Evolutionary conservation across 2,329 filamentous ascomycete genomes (phyloP), one percentile per base, ranked within the genome.

Genomic region (Ophiosphaerella korrae): DNA sequence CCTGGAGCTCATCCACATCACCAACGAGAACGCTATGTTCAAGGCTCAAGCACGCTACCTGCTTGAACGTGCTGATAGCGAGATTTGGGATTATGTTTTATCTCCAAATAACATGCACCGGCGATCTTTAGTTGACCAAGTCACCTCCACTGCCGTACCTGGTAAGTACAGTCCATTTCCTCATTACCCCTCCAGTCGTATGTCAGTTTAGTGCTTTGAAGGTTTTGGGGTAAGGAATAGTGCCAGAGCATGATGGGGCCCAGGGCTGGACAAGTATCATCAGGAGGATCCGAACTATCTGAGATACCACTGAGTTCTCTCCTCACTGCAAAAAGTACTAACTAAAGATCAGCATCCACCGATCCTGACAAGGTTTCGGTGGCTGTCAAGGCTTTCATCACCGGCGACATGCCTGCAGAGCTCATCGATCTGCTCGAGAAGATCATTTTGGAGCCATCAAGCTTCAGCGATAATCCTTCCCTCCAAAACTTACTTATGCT

Each of bases 21-120:
- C 94, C 69, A 99, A 97, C 66, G 95, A 99, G 77, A 99, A 99
- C 78, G 88, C 90, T n/a, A 99, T 99, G 94, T 99, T 96, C 83
- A 89, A 92, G 67, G 90, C 90, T n/a, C 94, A 99, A 76, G 93
- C 92, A 51, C 88, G 94, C 33, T 99, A 99, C 75, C 83, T 99
- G 21, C 81, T 99, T 45, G 92, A 97, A 67, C 88, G 94, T 60
- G 88, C 90, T 33, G 94, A 99, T 68, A 74, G 81, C 2, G 94
- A 99, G 74, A 86, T 99, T 41, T 99, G 95, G 95, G 82, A 83
- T 45, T 99, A 97, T 71, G 94, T 97, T 12, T 83, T 99, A 31
- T 96, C 89, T 74, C 87, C 91, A 65, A 97, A 97, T 83, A 99
- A 99, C 77, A 85, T 96, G 57, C 91, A 97, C 73, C 89, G 94